These are phyloP conservation scores for Anacardium occidentale DNA, from an alignment of 345 rosid genomes.

Conservation along the genomic window DNA sequence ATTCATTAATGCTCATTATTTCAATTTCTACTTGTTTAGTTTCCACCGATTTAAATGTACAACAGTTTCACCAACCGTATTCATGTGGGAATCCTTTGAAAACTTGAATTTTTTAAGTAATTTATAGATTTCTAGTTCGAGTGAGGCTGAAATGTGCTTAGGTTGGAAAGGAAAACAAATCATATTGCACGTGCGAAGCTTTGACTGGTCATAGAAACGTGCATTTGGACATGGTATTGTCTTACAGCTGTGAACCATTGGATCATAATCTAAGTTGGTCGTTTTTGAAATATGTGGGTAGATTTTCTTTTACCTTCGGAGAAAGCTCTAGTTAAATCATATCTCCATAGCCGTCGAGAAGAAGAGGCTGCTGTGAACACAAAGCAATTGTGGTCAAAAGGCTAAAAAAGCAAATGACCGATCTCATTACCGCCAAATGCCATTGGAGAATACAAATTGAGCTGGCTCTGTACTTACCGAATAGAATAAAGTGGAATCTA, in stretches of 20 bases:
- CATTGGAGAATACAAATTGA: constrained; percentile 31
- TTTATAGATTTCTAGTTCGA: no score
- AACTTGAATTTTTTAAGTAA: no score
- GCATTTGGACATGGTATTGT: constrained; percentile 18
- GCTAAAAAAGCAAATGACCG: constrained; percentile 28
- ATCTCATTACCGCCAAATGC: constrained; percentile 19
- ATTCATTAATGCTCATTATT: no score
- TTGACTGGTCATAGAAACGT: constrained; percentile 26
- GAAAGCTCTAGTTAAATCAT: constrained; percentile 36
- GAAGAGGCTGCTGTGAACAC: constrained; percentile 25
- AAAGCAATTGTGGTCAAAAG: neutral
- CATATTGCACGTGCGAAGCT: constrained; percentile 16
- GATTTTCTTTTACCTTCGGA: constrained; percentile 21
- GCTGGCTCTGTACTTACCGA: constrained; percentile 40
- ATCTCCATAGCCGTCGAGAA: constrained; percentile 33
- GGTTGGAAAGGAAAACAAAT: neutral
- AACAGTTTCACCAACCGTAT: no score
- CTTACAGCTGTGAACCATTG: constrained; percentile 16
- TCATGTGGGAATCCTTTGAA: no score
- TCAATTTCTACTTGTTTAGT: no score
- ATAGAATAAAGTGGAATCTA: constrained; percentile 42
- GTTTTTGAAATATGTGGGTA: constrained; percentile 18
- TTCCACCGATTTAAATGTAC: no score
- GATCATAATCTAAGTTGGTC: constrained; percentile 5
- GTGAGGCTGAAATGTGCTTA: constrained; percentile 8